Conservation (phyloP, 306 rosid genomes). For the Acacia confusa region DNA sequence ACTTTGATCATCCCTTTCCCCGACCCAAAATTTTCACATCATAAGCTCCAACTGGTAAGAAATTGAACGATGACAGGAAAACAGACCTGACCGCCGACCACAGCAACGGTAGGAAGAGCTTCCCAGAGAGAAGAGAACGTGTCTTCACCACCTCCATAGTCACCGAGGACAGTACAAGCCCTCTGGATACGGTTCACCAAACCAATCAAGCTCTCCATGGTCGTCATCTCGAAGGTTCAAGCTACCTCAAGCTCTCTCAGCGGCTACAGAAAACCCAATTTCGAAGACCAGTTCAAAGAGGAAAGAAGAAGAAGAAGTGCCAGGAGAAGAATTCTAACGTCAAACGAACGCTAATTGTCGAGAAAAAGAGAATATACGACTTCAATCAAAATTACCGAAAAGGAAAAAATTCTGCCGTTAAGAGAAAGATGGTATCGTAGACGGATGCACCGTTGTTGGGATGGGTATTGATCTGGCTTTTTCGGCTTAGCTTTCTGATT, state of each 20-base stretch:
- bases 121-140: slow-evolving; percentile 93
- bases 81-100: slow-evolving; percentile 93
- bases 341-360: neutral
- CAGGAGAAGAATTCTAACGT: neutral
- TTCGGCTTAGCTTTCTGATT: neutral
- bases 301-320: neutral
- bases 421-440: neutral
- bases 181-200: slow-evolving; percentile 90
- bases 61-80: neutral
- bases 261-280: slow-evolving; percentile 36
- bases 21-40: neutral
- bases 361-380: neutral
- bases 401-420: neutral
- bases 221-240: slow-evolving; percentile 48
- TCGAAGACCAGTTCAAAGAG: neutral
- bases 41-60: neutral
- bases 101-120: slow-evolving; percentile 93
- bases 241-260: neutral
- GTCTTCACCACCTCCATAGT: slow-evolving; percentile 72
- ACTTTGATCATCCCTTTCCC: neutral
- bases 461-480: neutral
- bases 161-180: slow-evolving; percentile 92
- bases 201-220: slow-evolving; percentile 97
- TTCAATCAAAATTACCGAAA: neutral
- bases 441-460: neutral